These are phyloP conservation scores for Petunia axillaris DNA, from an alignment of 257 asterid genomes.

Conservation along the genomic window DNA sequence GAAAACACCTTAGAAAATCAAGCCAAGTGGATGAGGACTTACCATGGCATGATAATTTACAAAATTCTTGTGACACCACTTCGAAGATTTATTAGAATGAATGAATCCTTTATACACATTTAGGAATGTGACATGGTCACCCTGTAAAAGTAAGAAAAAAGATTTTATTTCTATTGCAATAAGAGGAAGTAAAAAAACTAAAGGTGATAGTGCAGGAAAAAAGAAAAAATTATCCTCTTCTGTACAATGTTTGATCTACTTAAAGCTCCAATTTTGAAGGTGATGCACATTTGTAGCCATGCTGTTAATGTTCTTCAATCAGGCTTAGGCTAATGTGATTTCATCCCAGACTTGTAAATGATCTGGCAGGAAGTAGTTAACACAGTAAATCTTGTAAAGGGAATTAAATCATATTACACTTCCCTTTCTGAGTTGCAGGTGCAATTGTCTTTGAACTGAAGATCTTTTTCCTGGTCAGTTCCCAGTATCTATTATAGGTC, in stretches of 20 bases:
- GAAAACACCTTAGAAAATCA: no score
- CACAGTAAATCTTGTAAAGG: background rate
- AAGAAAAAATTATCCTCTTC: background rate
- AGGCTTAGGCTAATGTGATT: no score
- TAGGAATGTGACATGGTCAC: slow-evolving; percentile 90
- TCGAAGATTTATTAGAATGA: slow-evolving; percentile 80
- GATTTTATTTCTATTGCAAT: background rate
- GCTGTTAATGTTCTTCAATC: no score
- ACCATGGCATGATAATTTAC: slow-evolving; percentile 96
- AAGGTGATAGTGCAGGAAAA: background rate
- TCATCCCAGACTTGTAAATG: background rate
- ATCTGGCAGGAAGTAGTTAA: background rate
- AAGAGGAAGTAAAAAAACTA: background rate
- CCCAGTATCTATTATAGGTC: no score
- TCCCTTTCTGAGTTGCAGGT: no score
- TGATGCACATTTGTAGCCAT: background rate
- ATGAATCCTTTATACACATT: slow-evolving; percentile 88
- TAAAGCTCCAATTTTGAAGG: background rate
- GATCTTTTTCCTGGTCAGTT: no score
- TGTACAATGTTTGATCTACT: background rate
- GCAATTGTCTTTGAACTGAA: no score
- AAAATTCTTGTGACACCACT: slow-evolving; percentile 95
- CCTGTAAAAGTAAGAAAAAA: slow-evolving; percentile 50
- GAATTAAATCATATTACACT: no score
- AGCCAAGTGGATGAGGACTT: slow-evolving; percentile 33